Base-by-base conservation (phyloP, 192 early-diverging fungal genomes). In the Lunasporangiospora selenospora region DNA sequence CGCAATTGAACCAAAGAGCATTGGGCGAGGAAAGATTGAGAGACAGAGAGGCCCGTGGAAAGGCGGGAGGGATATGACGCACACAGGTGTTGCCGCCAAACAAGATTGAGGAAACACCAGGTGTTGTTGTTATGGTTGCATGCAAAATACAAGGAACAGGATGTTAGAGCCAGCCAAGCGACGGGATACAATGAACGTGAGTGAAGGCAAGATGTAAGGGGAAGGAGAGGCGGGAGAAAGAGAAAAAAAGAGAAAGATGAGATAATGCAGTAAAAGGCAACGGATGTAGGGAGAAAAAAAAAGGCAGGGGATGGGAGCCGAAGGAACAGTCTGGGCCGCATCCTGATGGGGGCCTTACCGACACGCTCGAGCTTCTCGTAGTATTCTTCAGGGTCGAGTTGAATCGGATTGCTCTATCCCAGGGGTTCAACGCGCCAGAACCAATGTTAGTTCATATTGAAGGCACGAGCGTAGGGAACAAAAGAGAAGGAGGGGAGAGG, bases 291-390 rank as follows among this genome's bases (percentile, higher is more conserved):
- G 34, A 58, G 19, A 4, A 23, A 29, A 51, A 36, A 16, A n/a
- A 21, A 52, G 2, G 15, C 36, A 27, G 23, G 11, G 31, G 40
- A 10, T 43, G 40, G 4, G 11, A 4, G 23, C 6, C 30, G 10
- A 21, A 21, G n/a, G 19, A 31, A 8, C 2, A 21, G 11, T n/a
- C n/a, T n/a, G n/a, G n/a, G n/a, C n/a, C n/a, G n/a, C n/a, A 18
- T 24, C 43, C 39, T 12, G 27, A 38, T 37, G 15, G 34, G 11
- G 40, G 9, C 5, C 21, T 64, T 85, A 80, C 88, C 88, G 58
- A 89, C 88, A 23, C 82, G 70, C 49, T 89, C 87, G 52, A 88
- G 87, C 59, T 87, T 87, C 11, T 84, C 78, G 54, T 89, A 89
- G 38, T 78, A 82, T 21, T 81, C 75, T 57, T 89, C 88, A 39